Evolutionary conservation across 2,329 filamentous ascomycete species (phyloP), one percentile per base, ranked within the genome.

Genomic region (Aschersonia sp.): DNA sequence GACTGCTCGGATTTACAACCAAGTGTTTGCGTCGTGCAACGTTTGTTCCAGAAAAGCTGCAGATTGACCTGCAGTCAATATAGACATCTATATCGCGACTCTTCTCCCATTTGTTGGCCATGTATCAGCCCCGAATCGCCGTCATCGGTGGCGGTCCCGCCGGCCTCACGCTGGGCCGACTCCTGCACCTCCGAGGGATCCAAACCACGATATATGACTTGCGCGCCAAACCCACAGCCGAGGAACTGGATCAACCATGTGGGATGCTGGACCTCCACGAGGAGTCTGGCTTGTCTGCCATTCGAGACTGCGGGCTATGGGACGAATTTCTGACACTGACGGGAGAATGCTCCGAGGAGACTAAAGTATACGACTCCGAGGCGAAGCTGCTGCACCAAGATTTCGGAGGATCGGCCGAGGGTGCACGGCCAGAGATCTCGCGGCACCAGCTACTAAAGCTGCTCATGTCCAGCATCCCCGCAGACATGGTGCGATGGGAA

Each of bases 261-360:
- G 72, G 73, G 9, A 68, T 58, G 48, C 66, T 78, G 4, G 73
- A 77, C 52, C 60, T 78, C 1, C 72, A 77, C 53, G 58, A 62
- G 1, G 54, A 63, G 5, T 64, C 66, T 1, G 73, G 73, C 0
- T 65, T 71, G 5, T 56, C 60, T 4, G 73, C 69, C 0, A 55
- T 77, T 6, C 59, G 58, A 5, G 65, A 67, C 46, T 67, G 65
- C 11, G 70, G 67, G 0, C 58, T 76, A 11, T 68, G 58, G 48
- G 62, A 68, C 2, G 55, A 64, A 12, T 77, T 76, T 53, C 45
- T 59, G 1, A 53, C 61, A 33, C 55, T 67, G n/a, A 64, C 66
- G 1, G 60, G 62, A 33, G 52, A 55, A 10, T 55, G 53, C 5
- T 50, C 42, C 35, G 51, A 57, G n/a, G 49, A 49, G 11, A 32